phyloP scores from a whole-genome alignment of 352 stramenopile species.

The Peronospora destructor region DNA sequence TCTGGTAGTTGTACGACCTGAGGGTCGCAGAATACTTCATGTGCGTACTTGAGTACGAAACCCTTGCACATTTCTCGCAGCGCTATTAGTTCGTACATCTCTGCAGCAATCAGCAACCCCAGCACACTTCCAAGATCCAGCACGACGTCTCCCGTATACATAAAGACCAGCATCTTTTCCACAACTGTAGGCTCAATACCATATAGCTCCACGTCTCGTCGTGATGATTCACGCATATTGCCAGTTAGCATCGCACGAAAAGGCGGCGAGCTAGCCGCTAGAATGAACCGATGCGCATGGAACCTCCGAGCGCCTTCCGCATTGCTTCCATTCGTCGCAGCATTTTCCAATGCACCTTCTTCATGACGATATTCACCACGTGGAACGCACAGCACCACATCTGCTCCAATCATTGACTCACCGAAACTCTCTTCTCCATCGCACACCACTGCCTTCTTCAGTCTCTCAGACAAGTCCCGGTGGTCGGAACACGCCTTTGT shows the following conservation, averaged over 20 bases:
- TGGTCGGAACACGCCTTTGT: slow-evolving; percentile 54
- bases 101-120: slow-evolving; percentile 61
- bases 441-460: slow-evolving; percentile 43
- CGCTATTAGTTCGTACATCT: slow-evolving; percentile 79
- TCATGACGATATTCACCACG: slow-evolving; percentile 10
- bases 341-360: slow-evolving; percentile 4
- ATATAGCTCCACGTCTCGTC: slow-evolving; percentile 67
- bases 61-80: slow-evolving; percentile 78
- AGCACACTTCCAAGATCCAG: slow-evolving; percentile 67
- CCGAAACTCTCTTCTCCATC: slow-evolving; percentile 38
- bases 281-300: slow-evolving; percentile 74
- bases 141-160: slow-evolving; percentile 81
- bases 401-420: slow-evolving; percentile 51
- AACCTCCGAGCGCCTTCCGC: slow-evolving; percentile 27
- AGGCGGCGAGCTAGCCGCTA: slow-evolving; percentile 73
- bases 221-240: slow-evolving; percentile 62
- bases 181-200: slow-evolving; percentile 54
- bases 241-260: slow-evolving; percentile 83
- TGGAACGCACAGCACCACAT: slow-evolving; percentile 64
- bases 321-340: slow-evolving; percentile 3
- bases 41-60: slow-evolving; percentile 74
- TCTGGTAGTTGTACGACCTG: slow-evolving; percentile 74
- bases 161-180: slow-evolving; percentile 80
- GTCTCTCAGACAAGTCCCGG: slow-evolving; percentile 45
- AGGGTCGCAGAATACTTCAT: slow-evolving; percentile 72